Evolutionary conservation across 2,329 filamentous ascomycete genomes (phyloP).

Genomic region (Colletotrichum destructivum): DNA sequence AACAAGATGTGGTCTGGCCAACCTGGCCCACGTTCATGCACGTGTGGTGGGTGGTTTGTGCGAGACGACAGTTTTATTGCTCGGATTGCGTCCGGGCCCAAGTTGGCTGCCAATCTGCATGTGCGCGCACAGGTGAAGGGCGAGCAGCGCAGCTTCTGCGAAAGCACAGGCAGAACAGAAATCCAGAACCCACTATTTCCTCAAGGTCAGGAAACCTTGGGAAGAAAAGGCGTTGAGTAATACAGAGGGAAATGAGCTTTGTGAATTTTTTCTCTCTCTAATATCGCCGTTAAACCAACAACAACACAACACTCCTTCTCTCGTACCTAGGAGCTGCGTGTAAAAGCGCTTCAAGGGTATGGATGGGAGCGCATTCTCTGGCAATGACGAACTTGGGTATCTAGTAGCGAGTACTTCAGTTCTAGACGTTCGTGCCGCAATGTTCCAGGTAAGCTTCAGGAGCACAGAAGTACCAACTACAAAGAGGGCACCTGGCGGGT

Average conservation of each 20-base stretch:
- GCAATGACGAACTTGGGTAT: not conserved
- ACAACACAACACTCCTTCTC: not conserved
- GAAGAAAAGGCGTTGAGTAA: not conserved
- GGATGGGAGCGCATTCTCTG: conserved; percentile 7
- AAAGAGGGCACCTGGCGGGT: not conserved
- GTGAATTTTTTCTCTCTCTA: not conserved
- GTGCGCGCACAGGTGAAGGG: conserved; percentile 1
- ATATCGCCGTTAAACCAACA: not conserved
- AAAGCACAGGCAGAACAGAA: not conserved
- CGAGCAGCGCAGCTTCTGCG: conserved; percentile 5
- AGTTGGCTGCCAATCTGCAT: conserved; percentile 29
- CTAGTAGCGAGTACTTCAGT: conserved; percentile 6
- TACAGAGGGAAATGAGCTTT: conserved; percentile 3
- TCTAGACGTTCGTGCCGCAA: not conserved
- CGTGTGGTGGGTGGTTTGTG: not conserved
- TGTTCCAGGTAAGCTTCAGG: too few species aligned
- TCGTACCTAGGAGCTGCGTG: too few species aligned
- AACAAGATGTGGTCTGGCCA: conserved; percentile 19
- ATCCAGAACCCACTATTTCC: not conserved
- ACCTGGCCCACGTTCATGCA: conserved; percentile 10
- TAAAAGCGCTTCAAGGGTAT: conserved; percentile 20
- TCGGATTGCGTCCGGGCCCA: conserved; percentile 26
- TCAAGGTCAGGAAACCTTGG: not conserved
- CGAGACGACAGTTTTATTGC: conserved; percentile 11
- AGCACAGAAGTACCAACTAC: not conserved